phyloP scores from a whole-genome alignment of 2,329 filamentous ascomycete genomes.

The Amesomyces nigricolor region DNA sequence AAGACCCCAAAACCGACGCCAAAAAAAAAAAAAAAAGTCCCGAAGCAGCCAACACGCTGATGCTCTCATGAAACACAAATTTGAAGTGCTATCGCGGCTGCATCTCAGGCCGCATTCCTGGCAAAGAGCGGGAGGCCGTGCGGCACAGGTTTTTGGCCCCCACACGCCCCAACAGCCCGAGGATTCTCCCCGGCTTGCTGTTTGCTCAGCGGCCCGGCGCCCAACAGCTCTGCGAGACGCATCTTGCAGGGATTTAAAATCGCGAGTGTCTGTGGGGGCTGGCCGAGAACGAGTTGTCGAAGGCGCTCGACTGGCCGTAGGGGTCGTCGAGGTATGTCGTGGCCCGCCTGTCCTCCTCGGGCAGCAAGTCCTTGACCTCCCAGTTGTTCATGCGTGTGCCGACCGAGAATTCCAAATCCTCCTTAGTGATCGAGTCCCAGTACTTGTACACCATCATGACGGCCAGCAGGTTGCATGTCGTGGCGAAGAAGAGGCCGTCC shows the following conservation, averaged over 20 bases:
- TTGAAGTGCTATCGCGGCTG: slow-evolving; percentile 4
- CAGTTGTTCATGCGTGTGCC: slow-evolving; percentile 94
- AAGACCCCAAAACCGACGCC: slow-evolving; percentile 15
- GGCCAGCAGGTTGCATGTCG: slow-evolving; percentile 83
- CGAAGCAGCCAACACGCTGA: slow-evolving; percentile 23
- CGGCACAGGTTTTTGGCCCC: slow-evolving; percentile 1
- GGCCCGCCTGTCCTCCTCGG: slow-evolving; percentile 70
- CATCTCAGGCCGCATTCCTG: slow-evolving; percentile 6
- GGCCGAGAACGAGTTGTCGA: slow-evolving; percentile 48
- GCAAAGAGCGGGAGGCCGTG: not conserved
- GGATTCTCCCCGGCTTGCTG: not conserved
- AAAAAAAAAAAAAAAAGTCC: not conserved
- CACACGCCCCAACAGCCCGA: not conserved
- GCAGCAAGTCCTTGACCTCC: slow-evolving; percentile 90
- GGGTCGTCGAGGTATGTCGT: slow-evolving; percentile 68
- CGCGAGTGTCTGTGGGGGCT: slow-evolving; percentile 41
- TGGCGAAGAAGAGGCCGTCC: slow-evolving; percentile 90
- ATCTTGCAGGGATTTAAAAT: slow-evolving; percentile 32
- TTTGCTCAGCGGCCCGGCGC: not conserved
- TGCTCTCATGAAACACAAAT: slow-evolving; percentile 16
- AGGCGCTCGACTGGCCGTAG: slow-evolving; percentile 51
- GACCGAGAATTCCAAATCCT: slow-evolving; percentile 97
- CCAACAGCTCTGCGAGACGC: not conserved
- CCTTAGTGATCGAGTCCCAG: slow-evolving; percentile 98
- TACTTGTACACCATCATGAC: slow-evolving; percentile 99